A percentile compares a stretch with the other conserved stretches of the same genome.
phyloP scores from a whole-genome alignment of 148 eudicot species.

The Nyssa sinensis region DNA sequence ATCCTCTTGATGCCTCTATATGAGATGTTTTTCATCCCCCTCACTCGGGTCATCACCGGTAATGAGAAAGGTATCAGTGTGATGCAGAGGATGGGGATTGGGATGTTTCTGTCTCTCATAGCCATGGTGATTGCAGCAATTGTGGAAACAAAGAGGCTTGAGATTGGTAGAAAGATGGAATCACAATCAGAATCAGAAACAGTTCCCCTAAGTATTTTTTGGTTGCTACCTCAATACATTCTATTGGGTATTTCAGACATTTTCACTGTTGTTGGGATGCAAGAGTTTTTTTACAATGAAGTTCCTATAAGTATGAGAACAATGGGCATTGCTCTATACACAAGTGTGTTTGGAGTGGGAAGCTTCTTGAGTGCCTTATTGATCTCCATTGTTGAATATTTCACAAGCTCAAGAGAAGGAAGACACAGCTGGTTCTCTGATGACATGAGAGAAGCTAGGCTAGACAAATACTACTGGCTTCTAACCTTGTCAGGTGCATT shows the following conservation, averaged over 20 bases:
- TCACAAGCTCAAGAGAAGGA: slow-evolving; percentile 33
- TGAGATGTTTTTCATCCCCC: slow-evolving; percentile 63
- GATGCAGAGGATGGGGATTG: slow-evolving; percentile 80
- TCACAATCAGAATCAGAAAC: slow-evolving; percentile 8
- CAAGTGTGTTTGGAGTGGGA: slow-evolving; percentile 87
- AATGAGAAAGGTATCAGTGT: slow-evolving; percentile 65
- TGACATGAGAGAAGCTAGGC: slow-evolving; percentile 67
- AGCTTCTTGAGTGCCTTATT: slow-evolving; percentile 72
- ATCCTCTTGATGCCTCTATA: slow-evolving; percentile 76
- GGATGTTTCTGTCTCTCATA: slow-evolving; percentile 71
- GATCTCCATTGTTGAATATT: slow-evolving; percentile 50
- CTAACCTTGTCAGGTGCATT: slow-evolving; percentile 50
- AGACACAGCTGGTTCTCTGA: slow-evolving; percentile 73
- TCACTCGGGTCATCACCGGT: slow-evolving; percentile 41
- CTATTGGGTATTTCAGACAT: slow-evolving; percentile 79
- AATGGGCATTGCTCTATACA: slow-evolving; percentile 76
- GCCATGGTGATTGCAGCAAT: slow-evolving; percentile 84
- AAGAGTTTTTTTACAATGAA: slow-evolving; percentile 80
- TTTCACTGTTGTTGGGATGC: slow-evolving; percentile 92
- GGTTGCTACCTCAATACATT: slow-evolving; percentile 86
- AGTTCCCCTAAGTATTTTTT: slow-evolving; percentile 48
- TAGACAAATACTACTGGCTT: slow-evolving; percentile 90
- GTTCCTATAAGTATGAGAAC: slow-evolving; percentile 79
- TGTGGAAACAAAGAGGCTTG: slow-evolving; percentile 57
- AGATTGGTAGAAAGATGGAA: slow-evolving; percentile 17